Evolutionary conservation across 2,329 filamentous ascomycete species (phyloP).

Genomic region (Calonectria henricotiae): DNA sequence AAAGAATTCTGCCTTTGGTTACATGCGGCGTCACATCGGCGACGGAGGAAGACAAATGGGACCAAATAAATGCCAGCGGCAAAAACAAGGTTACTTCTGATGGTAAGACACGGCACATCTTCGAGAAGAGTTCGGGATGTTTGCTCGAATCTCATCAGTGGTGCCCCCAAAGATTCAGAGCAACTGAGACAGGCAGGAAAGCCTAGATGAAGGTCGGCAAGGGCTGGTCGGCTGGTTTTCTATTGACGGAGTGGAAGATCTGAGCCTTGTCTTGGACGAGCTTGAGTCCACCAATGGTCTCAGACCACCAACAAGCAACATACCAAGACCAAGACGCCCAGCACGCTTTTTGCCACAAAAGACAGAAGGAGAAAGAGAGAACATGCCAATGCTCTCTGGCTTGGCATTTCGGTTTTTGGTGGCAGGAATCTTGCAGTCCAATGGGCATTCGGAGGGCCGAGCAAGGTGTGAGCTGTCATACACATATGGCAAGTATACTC

Average conservation of each 20-base stretch:
- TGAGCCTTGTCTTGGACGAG: constrained; percentile 9
- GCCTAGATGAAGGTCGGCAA: background rate
- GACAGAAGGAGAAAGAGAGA: background rate
- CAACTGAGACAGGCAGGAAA: constrained; percentile 3
- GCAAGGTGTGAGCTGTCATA: background rate
- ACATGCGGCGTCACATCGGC: constrained; percentile 14
- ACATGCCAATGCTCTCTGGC: background rate
- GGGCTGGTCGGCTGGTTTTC: background rate
- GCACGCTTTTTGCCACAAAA: constrained; percentile 26
- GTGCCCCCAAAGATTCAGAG: constrained; percentile 15
- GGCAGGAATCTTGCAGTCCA: background rate
- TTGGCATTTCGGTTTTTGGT: background rate
- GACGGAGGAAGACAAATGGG: constrained; percentile 1
- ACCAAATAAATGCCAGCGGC: background rate
- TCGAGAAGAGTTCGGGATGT: constrained; percentile 30
- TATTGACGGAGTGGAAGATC: background rate
- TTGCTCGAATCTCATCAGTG: constrained; percentile 16
- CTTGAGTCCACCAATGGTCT: background rate
- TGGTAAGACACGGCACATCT: constrained; percentile 12
- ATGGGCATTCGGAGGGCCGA: background rate
- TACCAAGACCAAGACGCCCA: background rate
- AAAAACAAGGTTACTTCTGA: constrained; percentile 15
- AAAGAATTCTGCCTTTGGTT: background rate
- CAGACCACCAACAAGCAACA: constrained; percentile 17
- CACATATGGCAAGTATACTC: background rate